Evolutionary conservation across 495 filamentous ascomycete genomes (phyloP), one percentile per base, ranked within the genome.

Genomic region (Lasiosphaeria miniovina): DNA sequence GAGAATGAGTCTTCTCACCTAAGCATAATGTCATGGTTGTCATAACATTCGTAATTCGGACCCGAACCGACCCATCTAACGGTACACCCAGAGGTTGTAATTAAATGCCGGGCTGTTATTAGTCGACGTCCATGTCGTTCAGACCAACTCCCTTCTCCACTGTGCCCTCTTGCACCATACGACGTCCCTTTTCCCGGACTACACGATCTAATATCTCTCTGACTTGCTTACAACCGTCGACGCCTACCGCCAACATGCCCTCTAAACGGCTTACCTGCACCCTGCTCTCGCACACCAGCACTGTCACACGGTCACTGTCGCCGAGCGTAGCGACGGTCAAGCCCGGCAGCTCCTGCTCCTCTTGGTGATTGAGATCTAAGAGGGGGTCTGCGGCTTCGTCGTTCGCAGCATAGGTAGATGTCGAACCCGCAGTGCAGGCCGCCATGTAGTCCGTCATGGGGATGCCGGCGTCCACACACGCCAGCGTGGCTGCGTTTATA

Each of bases 391-490:
- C 85, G n/a, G 55, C 65, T 52, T 86, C 85, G 64, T 89, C 88
- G 41, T 78, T 77, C n/a, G 82, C 80, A 14, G 78, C 79, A 40
- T 86, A 86, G 17, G 83, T 84, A 0, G 80, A 82, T 10, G 89
- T 91, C 64, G 88, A 88, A 14, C 91, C 94, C 1, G 88, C 86
- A 9, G 91, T 96, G 72, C 90, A 95, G 10, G 91, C 91, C n/a
- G 82, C 83, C 0, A 98, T 80, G 66, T 96, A 93, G 66, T 94
- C 91, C 3, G 82, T 81, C 91, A 97, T 97, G 40, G 95, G 94
- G 33, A 99, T 84, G 35, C 94, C 94, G 3, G 95, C 95, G 68
- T 98, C 94, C 51, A 97, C 86, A 24, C 96, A 85, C 0, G 95
- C 94, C 11, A 99, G 83, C 0, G 93, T 97, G 0, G 89, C 86